These are phyloP conservation scores for rapeseed (Brassica napus) DNA, from an alignment of 345 rosid genomes.

Conservation along the genomic window Da-Ae NC_063445.1:39228001-39228500, in stretches of 20 bases:
- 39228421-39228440: neutral
- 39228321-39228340: too few species aligned
- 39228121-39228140: neutral
- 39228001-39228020: neutral
- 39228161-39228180: neutral
- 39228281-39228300: too few species aligned
- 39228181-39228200: too few species aligned
- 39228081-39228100: neutral
- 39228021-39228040: neutral
- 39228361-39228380: too few species aligned
- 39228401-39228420: too few species aligned
- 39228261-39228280: neutral
- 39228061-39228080: neutral
- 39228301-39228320: too few species aligned
- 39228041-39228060: neutral
- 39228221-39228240: neutral
- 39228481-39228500: neutral
- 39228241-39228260: neutral
- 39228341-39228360: too few species aligned
- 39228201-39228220: neutral
- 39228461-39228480: neutral
- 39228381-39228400: too few species aligned
- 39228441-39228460: too few species aligned
- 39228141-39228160: neutral
- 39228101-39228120: neutral